Percentiles rank a stretch among this genome's conserved stretches.
Conservation (phyloP, 2,329 filamentous ascomycete genomes). For the Triangularia verruculosa region DNA sequence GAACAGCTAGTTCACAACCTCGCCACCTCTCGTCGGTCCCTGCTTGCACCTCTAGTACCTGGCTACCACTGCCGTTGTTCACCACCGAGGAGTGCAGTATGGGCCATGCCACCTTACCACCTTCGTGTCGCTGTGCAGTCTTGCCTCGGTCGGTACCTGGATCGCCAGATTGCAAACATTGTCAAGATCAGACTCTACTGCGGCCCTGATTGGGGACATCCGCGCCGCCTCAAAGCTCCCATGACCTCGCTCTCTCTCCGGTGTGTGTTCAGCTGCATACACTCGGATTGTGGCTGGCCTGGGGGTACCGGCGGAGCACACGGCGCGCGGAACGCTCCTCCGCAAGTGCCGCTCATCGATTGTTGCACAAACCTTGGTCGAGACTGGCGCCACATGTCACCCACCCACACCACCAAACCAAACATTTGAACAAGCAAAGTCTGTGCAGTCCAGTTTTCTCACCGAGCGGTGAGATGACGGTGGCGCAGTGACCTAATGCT, state of each 20-base stretch:
- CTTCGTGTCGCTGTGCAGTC: background rate
- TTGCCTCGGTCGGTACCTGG: slow-evolving; percentile 22
- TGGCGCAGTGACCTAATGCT: background rate
- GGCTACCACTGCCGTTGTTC: slow-evolving; percentile 3
- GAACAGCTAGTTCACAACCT: background rate
- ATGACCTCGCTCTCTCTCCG: background rate
- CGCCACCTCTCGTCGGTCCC: background rate
- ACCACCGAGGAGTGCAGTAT: slow-evolving; percentile 7
- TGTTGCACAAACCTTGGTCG: slow-evolving; percentile 17
- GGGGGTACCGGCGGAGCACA: slow-evolving; percentile 22
- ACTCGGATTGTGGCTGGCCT: slow-evolving; percentile 13
- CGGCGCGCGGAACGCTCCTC: slow-evolving; percentile 23
- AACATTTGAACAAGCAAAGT: slow-evolving; percentile 5
- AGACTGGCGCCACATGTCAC: slow-evolving; percentile 3
- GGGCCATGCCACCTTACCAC: slow-evolving; percentile 7
- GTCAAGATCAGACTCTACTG: slow-evolving; percentile 8
- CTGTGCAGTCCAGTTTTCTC: slow-evolving; percentile 15
- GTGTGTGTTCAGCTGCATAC: slow-evolving; percentile 11
- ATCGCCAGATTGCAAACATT: slow-evolving; percentile 18
- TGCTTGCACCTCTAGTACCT: background rate
- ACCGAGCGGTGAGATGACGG: slow-evolving; percentile 10
- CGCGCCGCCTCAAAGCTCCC: slow-evolving; percentile 13
- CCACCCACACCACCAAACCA: slow-evolving; percentile 13
- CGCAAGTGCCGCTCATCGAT: slow-evolving; percentile 21
- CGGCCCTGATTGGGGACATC: slow-evolving; percentile 27